A percentile compares a stretch with the other conserved stretches of the same genome.
Evolutionary conservation across 2,329 filamentous ascomycete species (phyloP).

Genomic region (Exserohilum turcica): DNA sequence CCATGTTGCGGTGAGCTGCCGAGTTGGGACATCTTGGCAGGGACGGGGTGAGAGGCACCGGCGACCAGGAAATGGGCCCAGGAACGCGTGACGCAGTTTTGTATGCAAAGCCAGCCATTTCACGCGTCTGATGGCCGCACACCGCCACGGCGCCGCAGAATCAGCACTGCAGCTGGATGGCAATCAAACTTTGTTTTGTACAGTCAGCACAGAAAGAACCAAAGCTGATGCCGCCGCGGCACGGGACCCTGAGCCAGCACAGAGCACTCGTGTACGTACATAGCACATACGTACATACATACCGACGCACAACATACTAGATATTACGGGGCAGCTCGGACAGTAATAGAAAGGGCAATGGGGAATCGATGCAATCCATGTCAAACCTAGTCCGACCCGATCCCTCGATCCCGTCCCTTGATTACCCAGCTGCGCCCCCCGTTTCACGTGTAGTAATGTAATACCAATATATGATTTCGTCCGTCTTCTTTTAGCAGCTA

Average conservation of each 20-base stretch:
- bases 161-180: not conserved
- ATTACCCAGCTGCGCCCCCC: too few relatives aligned
- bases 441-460: not conserved
- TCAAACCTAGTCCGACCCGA: not conserved
- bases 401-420: not conserved
- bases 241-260: not conserved
- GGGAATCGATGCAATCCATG: not conserved
- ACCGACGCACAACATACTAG: not conserved
- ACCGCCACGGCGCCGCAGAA: not conserved
- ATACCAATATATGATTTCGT: too few relatives aligned
- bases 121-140: too few relatives aligned
- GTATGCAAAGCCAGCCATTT: not conserved
- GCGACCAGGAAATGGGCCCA: not conserved
- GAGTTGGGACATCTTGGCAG: constrained; percentile 28
- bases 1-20: constrained; percentile 10
- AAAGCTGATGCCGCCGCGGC: not conserved
- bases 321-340: too few relatives aligned
- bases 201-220: not conserved
- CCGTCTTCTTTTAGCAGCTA: not conserved
- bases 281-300: too few relatives aligned
- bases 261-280: not conserved
- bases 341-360: too few relatives aligned
- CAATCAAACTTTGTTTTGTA: not conserved
- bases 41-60: constrained; percentile 8
- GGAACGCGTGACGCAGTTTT: too few relatives aligned